These are phyloP conservation scores for Aspergillus flavus DNA, from an alignment of 2,329 filamentous ascomycete genomes.

Conservation along the genomic window DNA sequence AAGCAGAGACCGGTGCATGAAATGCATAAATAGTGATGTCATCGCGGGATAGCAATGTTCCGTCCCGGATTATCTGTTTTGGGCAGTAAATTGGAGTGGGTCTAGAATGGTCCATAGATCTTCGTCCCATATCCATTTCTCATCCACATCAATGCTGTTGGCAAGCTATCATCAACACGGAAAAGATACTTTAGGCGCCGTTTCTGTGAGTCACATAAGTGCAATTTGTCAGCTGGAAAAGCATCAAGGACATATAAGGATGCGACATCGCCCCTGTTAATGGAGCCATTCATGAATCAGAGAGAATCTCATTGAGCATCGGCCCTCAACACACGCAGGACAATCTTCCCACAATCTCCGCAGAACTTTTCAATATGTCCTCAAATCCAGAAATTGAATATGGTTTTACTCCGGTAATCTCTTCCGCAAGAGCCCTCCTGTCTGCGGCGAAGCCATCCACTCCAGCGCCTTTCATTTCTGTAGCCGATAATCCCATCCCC, in stretches of 20 bases:
- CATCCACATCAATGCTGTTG: background rate
- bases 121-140: background rate
- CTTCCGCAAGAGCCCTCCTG: constrained; percentile 31
- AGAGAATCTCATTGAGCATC: background rate
- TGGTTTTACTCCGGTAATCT: constrained; percentile 41
- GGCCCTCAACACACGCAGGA: background rate
- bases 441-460: constrained; percentile 14
- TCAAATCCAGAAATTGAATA: constrained; percentile 28
- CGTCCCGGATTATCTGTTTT: background rate
- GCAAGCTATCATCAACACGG: background rate
- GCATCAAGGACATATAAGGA: background rate
- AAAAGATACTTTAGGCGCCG: too few relatives aligned
- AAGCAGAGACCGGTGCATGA: background rate
- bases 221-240: background rate
- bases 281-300: background rate
- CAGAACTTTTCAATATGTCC: background rate
- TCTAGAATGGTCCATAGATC: background rate
- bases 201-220: background rate
- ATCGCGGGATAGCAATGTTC: background rate
- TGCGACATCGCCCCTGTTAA: background rate
- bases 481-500: constrained; percentile 34
- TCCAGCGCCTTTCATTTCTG: constrained; percentile 24
- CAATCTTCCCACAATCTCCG: background rate
- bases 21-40: background rate
- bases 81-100: background rate